Evolutionary conservation across 192 early-diverging fungal genomes (phyloP), one percentile per base, ranked within the genome.

Genomic region (Backusella parvicylindrica): DNA sequence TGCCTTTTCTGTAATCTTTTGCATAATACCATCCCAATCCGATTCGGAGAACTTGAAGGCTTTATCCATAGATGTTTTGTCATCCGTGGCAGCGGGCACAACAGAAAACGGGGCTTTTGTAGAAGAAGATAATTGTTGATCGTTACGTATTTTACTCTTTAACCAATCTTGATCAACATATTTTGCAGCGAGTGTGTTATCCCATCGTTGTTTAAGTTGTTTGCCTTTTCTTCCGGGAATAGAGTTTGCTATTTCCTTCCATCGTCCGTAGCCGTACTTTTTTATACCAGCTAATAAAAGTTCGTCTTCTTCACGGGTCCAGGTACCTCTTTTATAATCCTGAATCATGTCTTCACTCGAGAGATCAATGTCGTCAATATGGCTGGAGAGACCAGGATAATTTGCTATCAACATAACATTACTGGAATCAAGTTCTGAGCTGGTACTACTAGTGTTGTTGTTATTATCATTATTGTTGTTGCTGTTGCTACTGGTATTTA

Each of bases 161-260:
- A 79, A 68, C 63, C 74, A 71, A 32, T 75, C 78, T 23, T 71
- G 73, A 63, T 75, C 78, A n/a, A 79, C 73, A 21, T 75, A 79
- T 32, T 79, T 79, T 3, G 78, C 66, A 30, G 78, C 74, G 6
- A 79, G 41, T 43, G 78, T 75, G 35, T 79, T 75, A 31, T 79
- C 78, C 78, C 78, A 79, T 6, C 78, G 43, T 26, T 79, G 78
- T 53, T 79, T 79, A 5, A 79, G 32, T 30, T 79, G 78, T 32
- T 79, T 79, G 8, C 78, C 74, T 33, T 79, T 79, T 41, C 78
- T 69, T 31, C 78, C 78, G 18, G 78, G 78, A 72, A 79, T 79
- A 0, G 68, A 75, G 4, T 12, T 35, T 3, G 78, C 78, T 12
- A 79, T 75, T 8, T 79, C 78, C 33, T 79, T 79, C 78, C 78